Conservation (phyloP, 768 basidiomycete species). For the Tricholoma flavovirens region DNA sequence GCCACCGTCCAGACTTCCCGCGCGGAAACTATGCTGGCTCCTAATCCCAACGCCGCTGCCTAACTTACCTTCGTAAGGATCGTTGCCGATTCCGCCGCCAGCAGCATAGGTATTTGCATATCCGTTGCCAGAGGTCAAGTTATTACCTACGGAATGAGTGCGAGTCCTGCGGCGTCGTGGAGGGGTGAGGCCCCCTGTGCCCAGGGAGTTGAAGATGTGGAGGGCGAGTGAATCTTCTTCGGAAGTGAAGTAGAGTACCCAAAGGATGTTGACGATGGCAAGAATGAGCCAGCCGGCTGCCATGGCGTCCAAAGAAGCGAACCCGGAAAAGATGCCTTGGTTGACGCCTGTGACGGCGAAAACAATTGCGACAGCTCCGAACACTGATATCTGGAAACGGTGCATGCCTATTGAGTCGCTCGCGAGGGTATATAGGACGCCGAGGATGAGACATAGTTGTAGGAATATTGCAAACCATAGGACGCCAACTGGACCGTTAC, state of each 20-base stretch:
- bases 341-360: conserved; percentile 78
- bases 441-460: conserved; percentile 64
- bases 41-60: conserved; percentile 41
- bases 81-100: conserved; percentile 67
- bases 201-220: conserved; percentile 83
- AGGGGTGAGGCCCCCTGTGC: conserved; percentile 78
- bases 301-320: conserved; percentile 66
- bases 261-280: conserved; percentile 86
- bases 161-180: conserved; percentile 77
- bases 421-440: conserved; percentile 72
- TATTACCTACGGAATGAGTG: conserved; percentile 53
- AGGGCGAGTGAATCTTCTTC: conserved; percentile 88
- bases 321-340: conserved; percentile 53
- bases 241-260: conserved; percentile 96
- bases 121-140: conserved; percentile 56
- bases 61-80: conserved; percentile 65
- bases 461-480: conserved; percentile 87
- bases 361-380: conserved; percentile 82
- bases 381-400: conserved; percentile 84
- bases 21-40: too few relatives aligned
- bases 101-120: conserved; percentile 58
- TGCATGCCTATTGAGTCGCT: conserved; percentile 91
- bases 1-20: too few relatives aligned
- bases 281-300: conserved; percentile 94
- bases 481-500: conserved; percentile 46